Percentiles rank a stretch among this genome's conserved stretches.
Conservation (phyloP, 1,284 basidiomycete species). For the Volvariella volvacea region DNA sequence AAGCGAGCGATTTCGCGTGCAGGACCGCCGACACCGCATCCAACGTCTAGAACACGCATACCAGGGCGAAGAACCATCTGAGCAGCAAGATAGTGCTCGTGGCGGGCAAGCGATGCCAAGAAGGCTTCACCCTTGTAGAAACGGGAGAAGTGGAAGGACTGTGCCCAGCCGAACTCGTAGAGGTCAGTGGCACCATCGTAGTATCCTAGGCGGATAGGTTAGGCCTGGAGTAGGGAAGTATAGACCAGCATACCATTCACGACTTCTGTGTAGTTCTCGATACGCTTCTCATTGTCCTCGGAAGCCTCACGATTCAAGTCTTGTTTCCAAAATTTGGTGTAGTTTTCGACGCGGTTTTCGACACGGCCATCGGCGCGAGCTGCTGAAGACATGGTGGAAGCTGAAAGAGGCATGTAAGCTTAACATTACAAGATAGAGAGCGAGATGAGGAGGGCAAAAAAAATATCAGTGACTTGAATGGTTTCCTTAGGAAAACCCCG, state of each 20-base stretch:
- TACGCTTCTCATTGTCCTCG: conserved; percentile 67
- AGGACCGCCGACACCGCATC: conserved; percentile 96
- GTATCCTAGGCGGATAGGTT: conserved; percentile 55
- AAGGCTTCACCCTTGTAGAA: conserved; percentile 97
- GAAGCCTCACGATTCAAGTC: conserved; percentile 71
- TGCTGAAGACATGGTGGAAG: conserved; percentile 10
- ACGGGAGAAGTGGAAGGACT: conserved; percentile 97
- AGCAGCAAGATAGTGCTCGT: conserved; percentile 95
- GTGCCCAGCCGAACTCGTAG: conserved; percentile 94
- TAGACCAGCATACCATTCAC: conserved; percentile 71
- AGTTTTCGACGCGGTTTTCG: conserved; percentile 80
- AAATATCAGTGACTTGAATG: conserved; percentile 14
- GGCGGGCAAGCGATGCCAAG: conserved; percentile 78
- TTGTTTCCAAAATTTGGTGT: conserved; percentile 93
- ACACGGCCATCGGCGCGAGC: conserved; percentile 64
- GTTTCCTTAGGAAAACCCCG: conserved; percentile 10
- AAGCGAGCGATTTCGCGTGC: conserved; percentile 94
- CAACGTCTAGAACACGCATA: conserved; percentile 97
- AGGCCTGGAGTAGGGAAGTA: conserved; percentile 1
- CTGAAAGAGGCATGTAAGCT: background rate
- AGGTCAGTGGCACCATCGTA: conserved; percentile 96
- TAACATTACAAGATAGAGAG: background rate
- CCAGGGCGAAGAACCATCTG: conserved; percentile 80
- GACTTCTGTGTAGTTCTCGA: conserved; percentile 87
- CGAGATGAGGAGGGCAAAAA: background rate